phyloP scores from a whole-genome alignment of 2,329 filamentous ascomycete genomes.

The Ophiostoma tasmaniense region DNA sequence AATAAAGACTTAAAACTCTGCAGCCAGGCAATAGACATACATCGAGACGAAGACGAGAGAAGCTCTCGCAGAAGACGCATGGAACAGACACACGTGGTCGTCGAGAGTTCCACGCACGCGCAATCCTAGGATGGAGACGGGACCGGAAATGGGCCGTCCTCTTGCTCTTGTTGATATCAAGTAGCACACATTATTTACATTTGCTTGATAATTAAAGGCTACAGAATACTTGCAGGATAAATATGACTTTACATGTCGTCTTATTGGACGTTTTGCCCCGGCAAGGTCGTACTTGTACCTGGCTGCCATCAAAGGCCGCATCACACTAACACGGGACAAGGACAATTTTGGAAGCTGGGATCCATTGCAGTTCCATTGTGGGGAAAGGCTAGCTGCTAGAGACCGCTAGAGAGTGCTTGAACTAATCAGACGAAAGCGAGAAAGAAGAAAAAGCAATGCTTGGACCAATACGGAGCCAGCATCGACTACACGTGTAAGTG shows the following conservation, averaged over 20 bases:
- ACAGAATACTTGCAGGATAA: too few relatives aligned
- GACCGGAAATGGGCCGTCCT: neutral
- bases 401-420: neutral
- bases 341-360: neutral
- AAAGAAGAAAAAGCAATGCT: neutral
- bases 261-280: neutral
- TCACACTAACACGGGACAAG: neutral
- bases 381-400: neutral
- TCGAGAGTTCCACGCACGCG: neutral
- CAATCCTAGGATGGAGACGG: neutral
- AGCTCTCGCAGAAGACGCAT: neutral
- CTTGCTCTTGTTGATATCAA: neutral
- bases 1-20: neutral
- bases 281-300: neutral
- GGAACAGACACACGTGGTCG: neutral
- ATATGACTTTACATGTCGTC: neutral
- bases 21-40: neutral
- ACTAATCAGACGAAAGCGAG: neutral
- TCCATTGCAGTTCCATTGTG: neutral
- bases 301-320: neutral
- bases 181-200: neutral
- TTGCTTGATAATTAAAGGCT: neutral
- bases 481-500: constrained; percentile 16
- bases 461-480: constrained; percentile 14
- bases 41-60: neutral